Percentiles rank a stretch among this genome's conserved stretches.
phyloP scores from a whole-genome alignment of 1,139 yeast genomes.

The Wickerhamomyces sp. region DNA sequence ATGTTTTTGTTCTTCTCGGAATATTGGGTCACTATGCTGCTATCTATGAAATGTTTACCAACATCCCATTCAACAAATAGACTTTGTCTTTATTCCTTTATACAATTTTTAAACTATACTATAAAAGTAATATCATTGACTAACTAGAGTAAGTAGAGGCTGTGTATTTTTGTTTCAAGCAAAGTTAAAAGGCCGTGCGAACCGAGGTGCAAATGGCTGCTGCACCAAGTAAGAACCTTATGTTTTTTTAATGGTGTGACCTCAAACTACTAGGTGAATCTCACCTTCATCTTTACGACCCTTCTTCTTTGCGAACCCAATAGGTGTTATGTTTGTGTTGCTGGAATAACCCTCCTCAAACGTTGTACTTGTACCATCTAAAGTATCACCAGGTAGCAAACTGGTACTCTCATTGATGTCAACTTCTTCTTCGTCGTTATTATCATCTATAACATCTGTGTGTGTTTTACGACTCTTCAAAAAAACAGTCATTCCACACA shows the following conservation, averaged over 20 bases:
- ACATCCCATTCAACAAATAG: conserved; percentile 16
- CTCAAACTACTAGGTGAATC: too few species aligned
- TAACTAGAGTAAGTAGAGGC: too few species aligned
- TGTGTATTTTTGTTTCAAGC: too few species aligned
- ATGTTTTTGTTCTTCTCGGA: conserved; percentile 82
- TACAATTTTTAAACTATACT: too few species aligned
- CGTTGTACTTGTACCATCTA: not conserved
- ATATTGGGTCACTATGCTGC: conserved; percentile 82
- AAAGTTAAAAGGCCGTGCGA: too few species aligned
- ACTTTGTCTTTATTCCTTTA: too few species aligned
- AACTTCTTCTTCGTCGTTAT: conserved; percentile 1
- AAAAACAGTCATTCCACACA: conserved; percentile 31
- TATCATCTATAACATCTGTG: too few species aligned
- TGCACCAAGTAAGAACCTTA: too few species aligned
- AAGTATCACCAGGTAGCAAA: not conserved
- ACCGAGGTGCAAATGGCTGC: too few species aligned
- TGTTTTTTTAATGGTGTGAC: too few species aligned
- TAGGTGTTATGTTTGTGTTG: conserved; percentile 10
- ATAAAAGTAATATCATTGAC: too few species aligned
- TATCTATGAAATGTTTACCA: conserved; percentile 57
- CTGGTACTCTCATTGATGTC: conserved; percentile 1
- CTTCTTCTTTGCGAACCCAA: conserved; percentile 6
- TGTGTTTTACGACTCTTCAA: conserved; percentile 19
- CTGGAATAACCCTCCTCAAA: conserved; percentile 14
- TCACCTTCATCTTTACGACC: too few species aligned